Percentiles rank a stretch among this genome's conserved stretches.
phyloP scores from a whole-genome alignment of 164 flowering plant species.

The Nymphaea colorata region DNA sequence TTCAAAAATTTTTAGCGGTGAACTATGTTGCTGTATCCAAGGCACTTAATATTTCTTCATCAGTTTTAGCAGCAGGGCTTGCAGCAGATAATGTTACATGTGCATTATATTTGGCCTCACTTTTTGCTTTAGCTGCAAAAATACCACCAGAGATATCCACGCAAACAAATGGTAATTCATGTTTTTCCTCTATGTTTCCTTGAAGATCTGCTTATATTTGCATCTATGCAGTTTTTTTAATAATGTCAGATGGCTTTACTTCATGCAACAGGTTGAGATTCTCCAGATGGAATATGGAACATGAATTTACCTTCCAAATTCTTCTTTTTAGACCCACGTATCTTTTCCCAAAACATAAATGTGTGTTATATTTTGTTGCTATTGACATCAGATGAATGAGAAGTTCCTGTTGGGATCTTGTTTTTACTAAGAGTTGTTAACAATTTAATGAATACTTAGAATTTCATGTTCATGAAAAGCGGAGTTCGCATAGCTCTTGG shows the following conservation, averaged over 20 bases:
- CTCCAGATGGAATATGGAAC: background rate
- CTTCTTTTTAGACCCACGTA: no score
- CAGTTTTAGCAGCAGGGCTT: conserved; percentile 80
- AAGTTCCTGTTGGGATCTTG: no score
- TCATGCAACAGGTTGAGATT: background rate
- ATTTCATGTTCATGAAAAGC: background rate
- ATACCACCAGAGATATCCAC: conserved; percentile 52
- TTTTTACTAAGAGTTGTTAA: no score
- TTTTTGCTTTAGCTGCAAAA: conserved; percentile 75
- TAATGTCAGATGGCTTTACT: background rate
- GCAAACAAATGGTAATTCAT: conserved; percentile 29
- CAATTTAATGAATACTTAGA: background rate
- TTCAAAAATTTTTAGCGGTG: conserved; percentile 29
- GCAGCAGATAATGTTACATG: conserved; percentile 91
- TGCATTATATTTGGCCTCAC: conserved; percentile 54
- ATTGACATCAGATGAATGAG: no score
- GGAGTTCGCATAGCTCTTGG: background rate
- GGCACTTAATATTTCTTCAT: conserved; percentile 67
- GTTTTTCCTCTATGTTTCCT: background rate
- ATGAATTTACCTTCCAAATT: background rate
- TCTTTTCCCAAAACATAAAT: background rate
- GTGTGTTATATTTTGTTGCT: no score
- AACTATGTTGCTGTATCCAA: conserved; percentile 81
- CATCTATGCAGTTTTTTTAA: no score
- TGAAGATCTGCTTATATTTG: no score